Conservation (phyloP, 805 yeast species). For the Hagleromyces aurorensis region DNA sequence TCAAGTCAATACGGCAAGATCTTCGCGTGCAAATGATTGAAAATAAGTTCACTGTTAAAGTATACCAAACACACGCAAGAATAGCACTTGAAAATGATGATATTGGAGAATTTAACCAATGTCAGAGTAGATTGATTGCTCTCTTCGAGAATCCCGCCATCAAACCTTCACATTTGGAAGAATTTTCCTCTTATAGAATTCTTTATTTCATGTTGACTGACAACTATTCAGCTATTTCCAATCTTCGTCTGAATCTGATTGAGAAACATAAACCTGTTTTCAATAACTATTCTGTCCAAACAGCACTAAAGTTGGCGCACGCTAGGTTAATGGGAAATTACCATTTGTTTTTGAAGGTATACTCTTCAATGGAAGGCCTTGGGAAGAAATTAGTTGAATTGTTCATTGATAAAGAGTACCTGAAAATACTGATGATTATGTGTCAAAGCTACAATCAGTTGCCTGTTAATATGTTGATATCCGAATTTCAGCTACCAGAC, state of each 20-base stretch:
- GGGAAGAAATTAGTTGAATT: conserved; percentile 42
- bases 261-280: conserved; percentile 11
- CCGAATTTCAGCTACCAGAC: conserved; percentile 36
- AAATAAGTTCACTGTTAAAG: conserved; percentile 64
- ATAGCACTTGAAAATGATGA: conserved; percentile 79
- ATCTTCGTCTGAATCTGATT: conserved; percentile 18
- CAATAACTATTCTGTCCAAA: conserved; percentile 16
- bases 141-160: conserved; percentile 43
- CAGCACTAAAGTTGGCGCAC: conserved; percentile 27
- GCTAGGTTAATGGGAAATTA: conserved; percentile 40
- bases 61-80: conserved; percentile 80
- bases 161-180: conserved; percentile 40
- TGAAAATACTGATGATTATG: conserved; percentile 48
- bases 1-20: conserved; percentile 90
- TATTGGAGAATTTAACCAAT: conserved; percentile 91
- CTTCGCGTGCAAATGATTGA: conserved; percentile 84
- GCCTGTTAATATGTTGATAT: conserved; percentile 31
- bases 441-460: conserved; percentile 49
- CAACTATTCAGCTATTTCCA: conserved; percentile 35
- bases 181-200: conserved; percentile 65
- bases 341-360: conserved; percentile 42
- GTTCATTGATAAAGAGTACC: conserved; percentile 50
- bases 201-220: conserved; percentile 69
- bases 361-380: conserved; percentile 34
- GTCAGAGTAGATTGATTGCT: conserved; percentile 70